A percentile compares a stretch with the other conserved stretches of the same genome.
phyloP scores from a whole-genome alignment of 192 early-diverging fungal species.

The Entrophospora sp. region DNA sequence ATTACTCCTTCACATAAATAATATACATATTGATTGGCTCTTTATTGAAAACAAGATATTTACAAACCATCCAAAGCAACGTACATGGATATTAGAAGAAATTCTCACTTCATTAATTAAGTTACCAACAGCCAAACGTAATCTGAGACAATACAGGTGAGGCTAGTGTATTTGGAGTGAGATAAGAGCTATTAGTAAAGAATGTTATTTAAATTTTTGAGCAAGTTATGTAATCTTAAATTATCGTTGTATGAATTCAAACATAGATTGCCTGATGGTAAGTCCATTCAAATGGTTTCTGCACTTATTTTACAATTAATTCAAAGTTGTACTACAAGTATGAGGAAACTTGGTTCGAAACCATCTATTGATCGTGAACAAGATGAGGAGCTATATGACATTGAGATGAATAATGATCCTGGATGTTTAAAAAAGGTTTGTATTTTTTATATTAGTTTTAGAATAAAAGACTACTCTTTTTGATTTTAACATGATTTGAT shows the following conservation, averaged over 20 bases:
- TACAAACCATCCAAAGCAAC: constrained; percentile 47
- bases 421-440: constrained; percentile 9
- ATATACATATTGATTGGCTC: neutral
- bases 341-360: neutral
- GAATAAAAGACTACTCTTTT: no score
- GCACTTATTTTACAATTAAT: constrained; percentile 68
- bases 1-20: neutral
- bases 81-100: constrained; percentile 80
- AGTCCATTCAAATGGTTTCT: constrained; percentile 59
- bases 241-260: no score
- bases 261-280: constrained; percentile 41
- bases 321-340: constrained; percentile 41
- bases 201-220: no score
- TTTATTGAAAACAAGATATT: constrained; percentile 33
- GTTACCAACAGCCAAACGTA: constrained; percentile 34
- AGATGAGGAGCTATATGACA: neutral
- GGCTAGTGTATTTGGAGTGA: neutral
- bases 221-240: no score
- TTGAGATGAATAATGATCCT: neutral
- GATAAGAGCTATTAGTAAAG: no score
- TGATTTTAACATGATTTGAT: no score
- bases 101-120: constrained; percentile 67
- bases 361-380: neutral
- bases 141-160: constrained; percentile 21
- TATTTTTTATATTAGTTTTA: no score